These are phyloP conservation scores for Aphanomyces stellatus DNA, from an alignment of 352 stramenopile genomes.

Conservation along the genomic window DNA sequence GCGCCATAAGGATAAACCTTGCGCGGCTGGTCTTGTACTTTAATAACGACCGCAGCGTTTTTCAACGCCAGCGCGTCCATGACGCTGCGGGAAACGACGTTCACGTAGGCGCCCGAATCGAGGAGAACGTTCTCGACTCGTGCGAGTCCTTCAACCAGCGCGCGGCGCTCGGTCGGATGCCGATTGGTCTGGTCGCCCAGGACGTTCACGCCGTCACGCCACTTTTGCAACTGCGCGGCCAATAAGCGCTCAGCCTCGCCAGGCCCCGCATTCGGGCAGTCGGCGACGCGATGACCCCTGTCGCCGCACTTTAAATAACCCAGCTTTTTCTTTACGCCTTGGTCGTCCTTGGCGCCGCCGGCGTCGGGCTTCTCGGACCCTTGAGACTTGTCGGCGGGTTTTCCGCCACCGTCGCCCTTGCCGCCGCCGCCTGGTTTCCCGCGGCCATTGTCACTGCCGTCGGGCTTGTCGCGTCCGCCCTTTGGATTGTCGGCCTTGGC, in stretches of 20 bases:
- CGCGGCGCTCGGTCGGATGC: not conserved
- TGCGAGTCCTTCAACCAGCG: not conserved
- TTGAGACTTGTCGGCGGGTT: not conserved
- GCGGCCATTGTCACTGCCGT: not conserved
- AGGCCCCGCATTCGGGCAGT: not conserved
- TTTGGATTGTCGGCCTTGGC: no score
- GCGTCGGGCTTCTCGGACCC: not conserved
- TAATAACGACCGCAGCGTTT: no score
- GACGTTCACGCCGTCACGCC: not conserved
- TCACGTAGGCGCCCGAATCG: not conserved
- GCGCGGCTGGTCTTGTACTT: not conserved
- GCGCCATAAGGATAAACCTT: slow-evolving; percentile 2
- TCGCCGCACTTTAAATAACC: not conserved
- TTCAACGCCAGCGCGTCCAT: not conserved
- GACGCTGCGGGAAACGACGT: slow-evolving; percentile 2
- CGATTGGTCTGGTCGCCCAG: not conserved
- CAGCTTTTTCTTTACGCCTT: not conserved
- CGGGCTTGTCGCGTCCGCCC: no score
- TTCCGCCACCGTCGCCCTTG: not conserved
- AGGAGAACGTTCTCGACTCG: not conserved
- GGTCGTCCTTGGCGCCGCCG: not conserved
- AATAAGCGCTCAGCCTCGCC: not conserved
- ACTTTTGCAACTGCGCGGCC: not conserved
- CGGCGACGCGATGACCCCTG: not conserved
- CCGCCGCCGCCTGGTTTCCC: not conserved